Evolutionary conservation across 805 yeast genomes (phyloP).

Genomic region (Candida nemodendra): DNA sequence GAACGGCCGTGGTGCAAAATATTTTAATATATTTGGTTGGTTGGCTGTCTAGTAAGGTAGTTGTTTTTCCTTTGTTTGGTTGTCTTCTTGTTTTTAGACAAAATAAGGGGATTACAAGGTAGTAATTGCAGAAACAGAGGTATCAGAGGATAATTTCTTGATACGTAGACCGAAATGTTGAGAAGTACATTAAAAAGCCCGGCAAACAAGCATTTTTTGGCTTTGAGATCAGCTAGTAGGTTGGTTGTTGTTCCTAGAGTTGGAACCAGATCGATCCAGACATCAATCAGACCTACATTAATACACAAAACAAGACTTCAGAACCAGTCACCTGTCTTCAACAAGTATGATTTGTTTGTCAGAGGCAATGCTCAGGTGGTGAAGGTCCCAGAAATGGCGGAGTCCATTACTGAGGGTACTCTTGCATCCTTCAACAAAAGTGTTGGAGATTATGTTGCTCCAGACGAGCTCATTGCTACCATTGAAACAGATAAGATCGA

Average conservation of each 20-base stretch:
- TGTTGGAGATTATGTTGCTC: conserved; percentile 84
- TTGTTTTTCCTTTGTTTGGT: too few relatives aligned
- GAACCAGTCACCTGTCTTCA: conserved; percentile 1
- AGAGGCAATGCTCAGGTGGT: conserved; percentile 47
- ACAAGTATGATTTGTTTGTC: conserved; percentile 12
- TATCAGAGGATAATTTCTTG: too few relatives aligned
- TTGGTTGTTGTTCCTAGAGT: conserved; percentile 3
- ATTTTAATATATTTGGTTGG: background rate
- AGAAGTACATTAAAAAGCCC: conserved; percentile 20
- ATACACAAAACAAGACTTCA: conserved; percentile 1
- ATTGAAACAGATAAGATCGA: conserved; percentile 98
- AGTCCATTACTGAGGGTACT: conserved; percentile 96
- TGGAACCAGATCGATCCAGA: conserved; percentile 19
- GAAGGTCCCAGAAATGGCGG: conserved; percentile 98
- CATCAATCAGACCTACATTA: conserved; percentile 18
- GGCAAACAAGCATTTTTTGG: conserved; percentile 11
- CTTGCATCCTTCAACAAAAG: conserved; percentile 62
- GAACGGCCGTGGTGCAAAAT: too few relatives aligned
- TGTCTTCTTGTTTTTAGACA: too few relatives aligned
- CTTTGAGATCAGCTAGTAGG: conserved; percentile 12
- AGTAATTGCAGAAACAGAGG: too few relatives aligned
- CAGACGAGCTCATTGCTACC: conserved; percentile 91
- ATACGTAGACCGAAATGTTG: conserved; percentile 14
- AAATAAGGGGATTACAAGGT: too few relatives aligned
- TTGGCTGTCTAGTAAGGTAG: background rate